Conservation (phyloP, 306 rosid species). For the Abrus pulchellus region DNA sequence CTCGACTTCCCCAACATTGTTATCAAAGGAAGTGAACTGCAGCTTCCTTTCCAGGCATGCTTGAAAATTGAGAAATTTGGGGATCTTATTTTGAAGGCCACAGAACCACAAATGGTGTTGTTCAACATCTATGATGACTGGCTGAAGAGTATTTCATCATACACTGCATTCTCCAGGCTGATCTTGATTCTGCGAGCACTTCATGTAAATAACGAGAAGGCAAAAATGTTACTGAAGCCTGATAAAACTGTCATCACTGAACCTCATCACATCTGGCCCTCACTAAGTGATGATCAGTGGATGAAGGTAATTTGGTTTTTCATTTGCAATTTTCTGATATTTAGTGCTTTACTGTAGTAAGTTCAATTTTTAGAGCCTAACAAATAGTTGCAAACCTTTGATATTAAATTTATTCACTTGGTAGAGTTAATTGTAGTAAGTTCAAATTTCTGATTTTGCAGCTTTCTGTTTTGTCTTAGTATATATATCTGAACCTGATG, state of each 20-base stretch:
- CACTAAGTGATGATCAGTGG: slow-evolving; percentile 97
- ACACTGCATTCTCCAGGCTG: slow-evolving; percentile 97
- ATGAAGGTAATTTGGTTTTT: slow-evolving; percentile 76
- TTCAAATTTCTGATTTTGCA: neutral
- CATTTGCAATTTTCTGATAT: slow-evolving; percentile 8
- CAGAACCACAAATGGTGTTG: slow-evolving; percentile 99
- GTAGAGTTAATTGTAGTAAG: neutral
- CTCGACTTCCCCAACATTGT: slow-evolving; percentile 97
- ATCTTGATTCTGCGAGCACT: slow-evolving; percentile 94
- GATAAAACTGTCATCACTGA: slow-evolving; percentile 93
- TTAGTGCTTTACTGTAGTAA: neutral
- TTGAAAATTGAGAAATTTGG: slow-evolving; percentile 99
- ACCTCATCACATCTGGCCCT: slow-evolving; percentile 99
- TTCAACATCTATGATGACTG: slow-evolving; percentile 99
- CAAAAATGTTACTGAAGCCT: slow-evolving; percentile 97
- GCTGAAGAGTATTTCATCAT: slow-evolving; percentile 97
- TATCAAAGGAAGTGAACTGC: slow-evolving; percentile 98
- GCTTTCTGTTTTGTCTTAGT: slow-evolving; percentile 31
- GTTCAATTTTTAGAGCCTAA: neutral
- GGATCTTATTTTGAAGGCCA: slow-evolving; percentile 97
- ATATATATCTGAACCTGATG: slow-evolving; percentile 21
- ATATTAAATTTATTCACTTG: neutral
- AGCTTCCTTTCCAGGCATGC: slow-evolving; percentile 99
- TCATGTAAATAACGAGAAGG: slow-evolving; percentile 98
- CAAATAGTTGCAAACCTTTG: neutral